A percentile compares a stretch with the other conserved stretches of the same genome.
Conservation (phyloP, 345 rosid genomes). For the Toxicodendron radicans region DNA sequence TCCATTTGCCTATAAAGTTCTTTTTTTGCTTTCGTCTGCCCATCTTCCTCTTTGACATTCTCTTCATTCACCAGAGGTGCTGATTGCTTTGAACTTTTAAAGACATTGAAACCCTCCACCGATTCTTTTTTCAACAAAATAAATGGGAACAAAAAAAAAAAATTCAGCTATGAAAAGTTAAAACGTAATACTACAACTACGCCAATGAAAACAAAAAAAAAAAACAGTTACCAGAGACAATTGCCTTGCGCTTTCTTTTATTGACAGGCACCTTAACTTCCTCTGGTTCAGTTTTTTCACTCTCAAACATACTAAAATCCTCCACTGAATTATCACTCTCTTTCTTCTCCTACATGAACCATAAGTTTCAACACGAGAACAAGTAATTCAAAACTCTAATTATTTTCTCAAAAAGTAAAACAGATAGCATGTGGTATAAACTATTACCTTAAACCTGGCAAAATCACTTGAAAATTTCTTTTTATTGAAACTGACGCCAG, state of each 20-base stretch:
- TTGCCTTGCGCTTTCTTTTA: slow-evolving; percentile 63
- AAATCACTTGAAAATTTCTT: slow-evolving; percentile 67
- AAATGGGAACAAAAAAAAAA: slow-evolving; percentile 1
- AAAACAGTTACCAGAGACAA: slow-evolving; percentile 41
- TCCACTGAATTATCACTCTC: slow-evolving; percentile 33
- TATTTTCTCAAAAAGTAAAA: neutral
- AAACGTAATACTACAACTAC: neutral
- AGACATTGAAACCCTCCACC: slow-evolving; percentile 83
- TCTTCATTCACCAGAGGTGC: slow-evolving; percentile 24
- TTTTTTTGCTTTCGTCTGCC: slow-evolving; percentile 44
- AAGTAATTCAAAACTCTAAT: neutral
- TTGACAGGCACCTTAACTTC: slow-evolving; percentile 30
- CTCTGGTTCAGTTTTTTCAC: slow-evolving; percentile 35
- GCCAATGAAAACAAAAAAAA: neutral
- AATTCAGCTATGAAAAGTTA: neutral
- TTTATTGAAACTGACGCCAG: slow-evolving; percentile 64
- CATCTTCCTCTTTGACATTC: slow-evolving; percentile 28
- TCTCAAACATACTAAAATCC: slow-evolving; percentile 39
- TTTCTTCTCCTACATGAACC: slow-evolving; percentile 36
- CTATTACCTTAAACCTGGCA: slow-evolving; percentile 58
- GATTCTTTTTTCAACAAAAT: slow-evolving; percentile 29
- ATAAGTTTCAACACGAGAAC: neutral
- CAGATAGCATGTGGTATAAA: neutral
- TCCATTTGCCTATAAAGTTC: slow-evolving; percentile 57
- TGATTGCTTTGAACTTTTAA: slow-evolving; percentile 50